Conservation (phyloP, 768 basidiomycete species). For the Lyophyllum decastes region DNA sequence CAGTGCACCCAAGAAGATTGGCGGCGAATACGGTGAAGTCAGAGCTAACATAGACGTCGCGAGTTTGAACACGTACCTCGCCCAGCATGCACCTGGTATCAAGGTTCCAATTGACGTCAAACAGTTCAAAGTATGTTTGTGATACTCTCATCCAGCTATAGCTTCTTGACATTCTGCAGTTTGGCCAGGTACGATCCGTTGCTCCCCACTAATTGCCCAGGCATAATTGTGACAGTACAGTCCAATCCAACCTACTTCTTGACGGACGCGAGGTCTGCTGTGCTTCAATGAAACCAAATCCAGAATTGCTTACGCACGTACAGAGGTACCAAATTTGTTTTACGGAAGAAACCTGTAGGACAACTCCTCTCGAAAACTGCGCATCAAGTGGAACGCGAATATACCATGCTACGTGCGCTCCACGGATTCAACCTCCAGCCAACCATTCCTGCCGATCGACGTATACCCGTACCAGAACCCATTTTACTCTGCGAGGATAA, state of each 20-base stretch:
- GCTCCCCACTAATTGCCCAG: not conserved
- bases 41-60: slow-evolving; percentile 68
- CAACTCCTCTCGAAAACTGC: slow-evolving; percentile 87
- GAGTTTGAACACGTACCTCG: slow-evolving; percentile 68
- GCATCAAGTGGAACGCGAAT: slow-evolving; percentile 95
- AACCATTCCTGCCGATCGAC: slow-evolving; percentile 46
- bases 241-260: slow-evolving; percentile 98
- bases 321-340: slow-evolving; percentile 68
- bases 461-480: slow-evolving; percentile 85
- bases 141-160: not conserved
- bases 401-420: slow-evolving; percentile 74
- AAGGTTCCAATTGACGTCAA: slow-evolving; percentile 72
- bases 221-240: slow-evolving; percentile 36
- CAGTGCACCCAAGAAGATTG: slow-evolving; percentile 46
- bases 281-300: not conserved
- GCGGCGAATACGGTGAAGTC: slow-evolving; percentile 75
- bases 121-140: slow-evolving; percentile 82
- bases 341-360: slow-evolving; percentile 93
- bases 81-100: slow-evolving; percentile 52
- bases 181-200: slow-evolving; percentile 71
- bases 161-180: slow-evolving; percentile 42
- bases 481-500: slow-evolving; percentile 81
- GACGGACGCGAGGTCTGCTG: slow-evolving; percentile 66
- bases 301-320: not conserved
- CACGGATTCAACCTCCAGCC: slow-evolving; percentile 69